A percentile compares a stretch with the other conserved stretches of the same genome.
Evolutionary conservation across 139 green algal genomes (phyloP).

Genomic region (Chlamydomonas sphaeroides): DNA sequence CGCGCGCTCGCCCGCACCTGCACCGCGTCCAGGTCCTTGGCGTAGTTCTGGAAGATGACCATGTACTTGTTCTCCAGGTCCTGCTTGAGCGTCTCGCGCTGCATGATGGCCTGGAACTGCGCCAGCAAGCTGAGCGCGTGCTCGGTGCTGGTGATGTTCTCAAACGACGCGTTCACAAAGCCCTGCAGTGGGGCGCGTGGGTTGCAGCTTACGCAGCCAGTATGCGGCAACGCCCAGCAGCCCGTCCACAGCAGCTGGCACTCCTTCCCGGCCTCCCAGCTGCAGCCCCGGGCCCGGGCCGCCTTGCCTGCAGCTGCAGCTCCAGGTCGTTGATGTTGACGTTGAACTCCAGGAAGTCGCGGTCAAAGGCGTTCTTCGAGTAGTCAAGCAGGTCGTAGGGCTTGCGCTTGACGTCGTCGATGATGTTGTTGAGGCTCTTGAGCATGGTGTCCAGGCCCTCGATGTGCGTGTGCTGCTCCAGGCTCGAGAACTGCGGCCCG

Average conservation of each 20-base stretch:
- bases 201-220: too few species aligned
- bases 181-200: too few species aligned
- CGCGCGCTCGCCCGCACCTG: too few species aligned
- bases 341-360: slow-evolving; percentile 95
- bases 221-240: too few species aligned
- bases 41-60: slow-evolving; percentile 90
- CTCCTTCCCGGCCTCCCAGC: background rate
- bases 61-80: slow-evolving; percentile 85
- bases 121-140: slow-evolving; percentile 86
- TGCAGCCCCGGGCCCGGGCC: too few species aligned
- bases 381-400: slow-evolving; percentile 94
- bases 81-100: slow-evolving; percentile 83
- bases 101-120: slow-evolving; percentile 90
- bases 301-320: slow-evolving; percentile 79
- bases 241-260: background rate
- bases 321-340: slow-evolving; percentile 97
- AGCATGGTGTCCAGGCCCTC: slow-evolving; percentile 82
- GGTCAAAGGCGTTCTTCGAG: slow-evolving; percentile 85
- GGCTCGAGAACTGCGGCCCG: slow-evolving; percentile 86
- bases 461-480: slow-evolving; percentile 93
- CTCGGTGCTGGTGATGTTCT: slow-evolving; percentile 88
- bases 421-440: slow-evolving; percentile 83
- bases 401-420: slow-evolving; percentile 89
- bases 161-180: slow-evolving; percentile 89
- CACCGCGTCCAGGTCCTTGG: slow-evolving; percentile 85